These are phyloP conservation scores for Bifiguratus adelaidae DNA, from an alignment of 192 early-diverging fungal species.

Conservation along the genomic window DNA sequence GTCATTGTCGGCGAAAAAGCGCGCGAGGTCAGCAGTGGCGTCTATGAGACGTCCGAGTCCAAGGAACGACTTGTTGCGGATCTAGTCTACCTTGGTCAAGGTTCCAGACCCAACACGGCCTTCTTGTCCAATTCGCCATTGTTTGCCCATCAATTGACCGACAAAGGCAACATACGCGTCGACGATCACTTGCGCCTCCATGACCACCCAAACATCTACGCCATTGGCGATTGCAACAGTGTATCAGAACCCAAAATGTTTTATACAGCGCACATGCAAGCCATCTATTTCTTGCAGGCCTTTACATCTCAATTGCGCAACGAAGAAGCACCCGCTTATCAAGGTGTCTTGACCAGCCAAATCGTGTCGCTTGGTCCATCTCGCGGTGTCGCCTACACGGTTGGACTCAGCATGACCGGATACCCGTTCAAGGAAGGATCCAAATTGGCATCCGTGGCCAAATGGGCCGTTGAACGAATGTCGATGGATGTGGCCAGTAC, in stretches of 20 bases:
- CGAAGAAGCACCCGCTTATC: neutral
- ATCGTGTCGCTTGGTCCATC: constrained; percentile 4
- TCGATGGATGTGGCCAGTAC: constrained; percentile 6
- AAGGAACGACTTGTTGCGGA: neutral
- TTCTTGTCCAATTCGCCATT: neutral
- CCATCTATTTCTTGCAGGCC: constrained; percentile 1
- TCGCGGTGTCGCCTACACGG: constrained; percentile 2
- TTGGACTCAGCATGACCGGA: neutral
- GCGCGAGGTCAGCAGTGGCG: neutral
- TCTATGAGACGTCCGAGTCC: constrained; percentile 3
- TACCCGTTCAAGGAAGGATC: constrained; percentile 2
- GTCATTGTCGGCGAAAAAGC: constrained; percentile 2
- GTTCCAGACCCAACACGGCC: neutral
- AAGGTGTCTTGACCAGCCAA: neutral
- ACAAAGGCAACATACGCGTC: neutral
- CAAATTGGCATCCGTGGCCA: neutral
- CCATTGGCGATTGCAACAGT: constrained; percentile 1
- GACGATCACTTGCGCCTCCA: neutral
- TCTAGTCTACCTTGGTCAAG: constrained; percentile 4
- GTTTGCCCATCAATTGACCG: neutral
- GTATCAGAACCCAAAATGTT: constrained; percentile 5
- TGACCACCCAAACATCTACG: neutral
- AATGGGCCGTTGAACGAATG: constrained; percentile 2
- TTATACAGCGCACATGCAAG: constrained; percentile 11
- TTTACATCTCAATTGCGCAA: neutral